These are phyloP conservation scores for Zanthoxylum bungeanum DNA, from an alignment of 345 rosid genomes.

Conservation along the genomic window DNA sequence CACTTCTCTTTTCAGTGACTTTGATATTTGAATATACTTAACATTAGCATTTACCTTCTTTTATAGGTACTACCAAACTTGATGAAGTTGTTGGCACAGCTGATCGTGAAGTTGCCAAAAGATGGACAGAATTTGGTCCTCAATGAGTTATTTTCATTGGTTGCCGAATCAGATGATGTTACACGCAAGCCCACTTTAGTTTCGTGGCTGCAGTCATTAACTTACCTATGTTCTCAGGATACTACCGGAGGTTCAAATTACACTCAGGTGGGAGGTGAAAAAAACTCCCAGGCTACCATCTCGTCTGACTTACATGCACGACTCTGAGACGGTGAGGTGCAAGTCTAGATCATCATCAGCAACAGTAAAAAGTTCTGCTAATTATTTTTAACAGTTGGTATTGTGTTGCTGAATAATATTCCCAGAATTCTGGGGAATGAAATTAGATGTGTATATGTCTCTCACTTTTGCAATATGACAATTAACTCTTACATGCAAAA, in stretches of 20 bases:
- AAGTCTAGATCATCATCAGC: neutral
- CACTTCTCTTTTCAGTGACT: neutral
- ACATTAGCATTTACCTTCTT: conserved; percentile 12
- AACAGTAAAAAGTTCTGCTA: neutral
- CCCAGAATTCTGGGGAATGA: neutral
- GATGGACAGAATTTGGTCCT: conserved; percentile 78
- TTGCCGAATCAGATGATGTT: conserved; percentile 92
- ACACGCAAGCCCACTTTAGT: conserved; percentile 82
- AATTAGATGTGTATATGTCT: neutral
- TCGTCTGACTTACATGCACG: conserved; percentile 32
- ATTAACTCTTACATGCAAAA: neutral
- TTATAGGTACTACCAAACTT: conserved; percentile 69
- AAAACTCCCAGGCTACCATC: conserved; percentile 15
- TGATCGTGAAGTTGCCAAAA: conserved; percentile 60
- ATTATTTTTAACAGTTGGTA: neutral
- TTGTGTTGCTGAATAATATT: neutral
- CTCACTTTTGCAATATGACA: too few species aligned
- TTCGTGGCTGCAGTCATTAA: conserved; percentile 86
- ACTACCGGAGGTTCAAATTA: conserved; percentile 16
- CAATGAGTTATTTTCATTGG: conserved; percentile 68
- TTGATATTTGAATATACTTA: neutral
- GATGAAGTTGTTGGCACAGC: conserved; percentile 77
- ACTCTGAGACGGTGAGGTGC: conserved; percentile 30
- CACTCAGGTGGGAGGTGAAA: conserved; percentile 14
- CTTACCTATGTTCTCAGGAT: conserved; percentile 57